Base-by-base conservation (phyloP, 371 early-diverging fungal species). In the Mucor indicus region DNA sequence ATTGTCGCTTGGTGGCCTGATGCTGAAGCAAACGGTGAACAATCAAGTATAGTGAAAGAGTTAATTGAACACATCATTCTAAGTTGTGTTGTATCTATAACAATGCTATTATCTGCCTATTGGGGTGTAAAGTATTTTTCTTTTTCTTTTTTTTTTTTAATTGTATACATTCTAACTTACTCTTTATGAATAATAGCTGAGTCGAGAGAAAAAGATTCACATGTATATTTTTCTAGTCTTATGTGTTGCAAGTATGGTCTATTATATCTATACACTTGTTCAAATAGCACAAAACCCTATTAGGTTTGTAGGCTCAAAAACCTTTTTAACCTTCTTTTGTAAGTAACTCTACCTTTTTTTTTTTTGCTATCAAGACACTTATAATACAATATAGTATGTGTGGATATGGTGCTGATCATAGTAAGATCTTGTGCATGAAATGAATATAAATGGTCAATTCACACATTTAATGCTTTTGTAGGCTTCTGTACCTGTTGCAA, bases 291-390 rank as follows among this genome's bases (percentile, higher is more conserved):
- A 63, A 45, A 67, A 83, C 38, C 74, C 73, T 48, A 57, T 43
- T 4, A 67, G 76, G 50, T 89, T 78, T 54, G 33, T 55, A 24
- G 68, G 77, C 21, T 78, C 85, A 41, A 67, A 73, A 36, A 71
- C 72, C 13, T 84, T 86, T 58, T 67, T 90, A 50, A 87, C 86
- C 3, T 90, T 89, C 60, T 90, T 87, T 40, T 54, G 67, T 67
- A 67, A 56, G 60, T 59, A 13, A 22, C 32, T 43, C 25, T 37
- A 22, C 32, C 31, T 23, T 47, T 39, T 27, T 31, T 21, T 13
- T 44, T 24, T 27, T 21, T 25, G 39, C 30, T 29, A 12, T 29
- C 12, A 29, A 29, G 12, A 6, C 8, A 29, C 6, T 29, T 29
- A 6, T 29, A 8, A 29, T 12, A 29, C 30, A 29, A 29, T 35